These are phyloP conservation scores for Gentiana dahurica DNA, from an alignment of 257 asterid species.

Conservation along the genomic window DNA sequence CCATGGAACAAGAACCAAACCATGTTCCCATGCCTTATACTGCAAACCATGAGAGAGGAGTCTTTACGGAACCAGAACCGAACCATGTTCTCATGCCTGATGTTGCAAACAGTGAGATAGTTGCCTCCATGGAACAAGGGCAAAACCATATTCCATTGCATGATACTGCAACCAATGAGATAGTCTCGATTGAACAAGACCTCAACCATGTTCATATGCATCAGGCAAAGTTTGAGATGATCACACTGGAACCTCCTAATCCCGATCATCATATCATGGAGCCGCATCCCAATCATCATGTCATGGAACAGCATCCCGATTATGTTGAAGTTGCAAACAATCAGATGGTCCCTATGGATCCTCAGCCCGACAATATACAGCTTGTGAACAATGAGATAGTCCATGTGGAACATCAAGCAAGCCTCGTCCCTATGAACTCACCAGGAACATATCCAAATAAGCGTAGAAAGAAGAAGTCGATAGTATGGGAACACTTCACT, in stretches of 20 bases:
- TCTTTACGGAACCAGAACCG: too few relatives aligned
- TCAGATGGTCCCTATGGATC: conserved; percentile 50
- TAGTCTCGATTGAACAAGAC: conserved; percentile 44
- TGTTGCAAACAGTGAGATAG: not conserved
- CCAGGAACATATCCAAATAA: conserved; percentile 22
- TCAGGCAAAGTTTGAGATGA: too few relatives aligned
- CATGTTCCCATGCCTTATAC: too few relatives aligned
- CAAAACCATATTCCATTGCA: too few relatives aligned
- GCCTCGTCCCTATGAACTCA: conserved; percentile 15
- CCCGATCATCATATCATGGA: too few relatives aligned
- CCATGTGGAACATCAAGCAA: conserved; percentile 37
- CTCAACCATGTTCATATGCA: conserved; percentile 6
- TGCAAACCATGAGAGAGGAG: too few relatives aligned
- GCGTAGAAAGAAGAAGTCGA: conserved; percentile 87
- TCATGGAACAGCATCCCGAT: too few relatives aligned
- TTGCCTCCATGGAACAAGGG: too few relatives aligned
- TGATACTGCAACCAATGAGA: conserved; percentile 26
- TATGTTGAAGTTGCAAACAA: conserved; percentile 15
- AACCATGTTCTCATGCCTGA: not conserved
- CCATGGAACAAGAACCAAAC: too few relatives aligned
- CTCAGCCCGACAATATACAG: conserved; percentile 30
- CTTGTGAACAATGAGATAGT: conserved; percentile 38
- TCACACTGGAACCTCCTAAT: too few relatives aligned
- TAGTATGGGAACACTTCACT: conserved; percentile 98
- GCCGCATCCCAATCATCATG: too few relatives aligned